Base-by-base conservation (phyloP, 2,329 filamentous ascomycete species). In the Fusarium sp. region DNA sequence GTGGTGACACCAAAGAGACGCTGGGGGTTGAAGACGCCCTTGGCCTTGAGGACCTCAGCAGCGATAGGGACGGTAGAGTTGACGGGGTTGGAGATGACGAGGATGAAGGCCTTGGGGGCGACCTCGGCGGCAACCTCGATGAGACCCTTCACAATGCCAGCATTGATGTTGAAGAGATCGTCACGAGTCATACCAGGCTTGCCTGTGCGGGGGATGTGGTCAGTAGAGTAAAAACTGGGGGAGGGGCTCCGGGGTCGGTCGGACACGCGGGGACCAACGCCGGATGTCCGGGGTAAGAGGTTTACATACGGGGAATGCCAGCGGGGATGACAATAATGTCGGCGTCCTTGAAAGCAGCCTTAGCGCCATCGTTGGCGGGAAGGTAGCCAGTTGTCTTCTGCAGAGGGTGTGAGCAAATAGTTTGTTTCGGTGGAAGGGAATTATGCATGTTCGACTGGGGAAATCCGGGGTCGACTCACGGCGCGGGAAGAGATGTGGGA, bases 141-240 rank as follows among this genome's bases (percentile, higher is more conserved):
- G 77, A 99, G 90, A 79, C 94, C 95, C 87, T 96, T 94, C 82
- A 99, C 96, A 82, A 99, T 99, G 80, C 95, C 94, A 70, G 96
- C 96, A 84, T 99, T 99, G 89, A 98, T 98, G 88, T 98, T 98
- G 93, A 99, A 99, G 69, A 99, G 94, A 83, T 98, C 96, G 81
- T 99, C 96, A 87, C 96, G 95, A 85, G 94, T 98, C 96, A 99
- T 99, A 81, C 96, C 96, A 80, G 96, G 96, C 90, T 98, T 98
- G 87, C 96, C 96, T 98, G 75, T 67, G 68, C 66, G 61, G 67
- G 63, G 70, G 59, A 58, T 55, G 48, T 59, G 50, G 70, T 77
- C 66, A 78, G 77, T 74, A 69, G 56, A 67, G 44, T 39, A 65
- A 70, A 66, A 67, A 60, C 59, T 63, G 70, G 66, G 68, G 64